Percentiles rank a stretch among this genome's conserved stretches.
phyloP scores from a whole-genome alignment of 495 filamentous ascomycete genomes.

The Pyrenopolyporus hunteri region DNA sequence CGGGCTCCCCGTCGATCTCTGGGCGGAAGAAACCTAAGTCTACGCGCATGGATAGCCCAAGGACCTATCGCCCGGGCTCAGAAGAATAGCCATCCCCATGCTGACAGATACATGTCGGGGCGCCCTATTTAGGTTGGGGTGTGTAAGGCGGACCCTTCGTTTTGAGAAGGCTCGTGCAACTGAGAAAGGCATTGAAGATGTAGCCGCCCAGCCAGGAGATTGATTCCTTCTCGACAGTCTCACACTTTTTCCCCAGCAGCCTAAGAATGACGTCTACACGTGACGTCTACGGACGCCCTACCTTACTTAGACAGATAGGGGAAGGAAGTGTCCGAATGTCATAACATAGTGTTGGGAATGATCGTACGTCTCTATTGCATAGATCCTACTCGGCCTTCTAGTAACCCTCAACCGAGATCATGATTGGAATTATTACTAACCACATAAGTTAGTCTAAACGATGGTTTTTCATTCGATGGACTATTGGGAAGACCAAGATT shows the following conservation, averaged over 20 bases:
- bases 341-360: conserved; percentile 40
- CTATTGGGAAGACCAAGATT: too few relatives aligned
- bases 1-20: conserved; percentile 38
- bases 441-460: too few relatives aligned
- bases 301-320: conserved; percentile 32
- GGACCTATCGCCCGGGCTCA: conserved; percentile 38
- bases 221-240: too few relatives aligned
- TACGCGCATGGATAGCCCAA: conserved; percentile 8
- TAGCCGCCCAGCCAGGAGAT: too few relatives aligned
- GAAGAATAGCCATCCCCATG: conserved; percentile 31
- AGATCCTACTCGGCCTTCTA: too few relatives aligned
- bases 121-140: conserved; percentile 38
- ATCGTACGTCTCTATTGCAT: conserved; percentile 34
- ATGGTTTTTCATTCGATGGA: too few relatives aligned
- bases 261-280: conserved; percentile 25
- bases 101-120: conserved; percentile 28
- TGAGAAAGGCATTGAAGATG: conserved; percentile 46
- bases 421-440: too few relatives aligned
- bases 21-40: conserved; percentile 37
- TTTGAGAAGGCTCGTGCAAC: conserved; percentile 41
- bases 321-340: conserved; percentile 42
- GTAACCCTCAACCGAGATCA: too few relatives aligned
- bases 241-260: too few relatives aligned
- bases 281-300: conserved; percentile 2
- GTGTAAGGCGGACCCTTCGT: conserved; percentile 35